These are phyloP conservation scores for Boletus edulis DNA, from an alignment of 768 basidiomycete genomes.

Conservation along the genomic window DNA sequence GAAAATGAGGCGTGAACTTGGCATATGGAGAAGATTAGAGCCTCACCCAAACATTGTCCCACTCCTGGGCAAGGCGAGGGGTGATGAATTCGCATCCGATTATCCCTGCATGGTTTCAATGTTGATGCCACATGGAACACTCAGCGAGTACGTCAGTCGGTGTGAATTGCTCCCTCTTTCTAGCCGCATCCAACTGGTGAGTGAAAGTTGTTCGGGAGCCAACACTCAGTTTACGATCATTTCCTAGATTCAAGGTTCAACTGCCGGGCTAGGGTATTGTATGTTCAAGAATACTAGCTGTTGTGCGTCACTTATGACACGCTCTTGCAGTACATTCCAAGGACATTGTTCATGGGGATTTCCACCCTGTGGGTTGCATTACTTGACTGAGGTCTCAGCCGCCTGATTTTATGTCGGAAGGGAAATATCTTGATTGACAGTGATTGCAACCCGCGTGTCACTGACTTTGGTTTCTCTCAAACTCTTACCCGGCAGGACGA, in stretches of 20 bases:
- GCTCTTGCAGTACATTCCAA: background rate
- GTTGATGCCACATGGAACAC: slow-evolving; percentile 8
- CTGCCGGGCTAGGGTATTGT: slow-evolving; percentile 2
- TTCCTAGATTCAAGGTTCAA: background rate
- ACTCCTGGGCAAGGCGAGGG: background rate
- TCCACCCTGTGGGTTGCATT: slow-evolving; percentile 4
- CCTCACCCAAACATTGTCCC: slow-evolving; percentile 8
- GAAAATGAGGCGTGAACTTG: slow-evolving; percentile 5
- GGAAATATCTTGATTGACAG: slow-evolving; percentile 2
- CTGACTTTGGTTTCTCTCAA: slow-evolving; percentile 6
- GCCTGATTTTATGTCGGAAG: background rate
- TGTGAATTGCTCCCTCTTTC: background rate
- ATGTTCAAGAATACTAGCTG: background rate
- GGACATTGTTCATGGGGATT: slow-evolving; percentile 1
- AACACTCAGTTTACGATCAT: too few relatives aligned
- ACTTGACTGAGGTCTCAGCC: background rate
- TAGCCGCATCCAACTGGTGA: background rate
- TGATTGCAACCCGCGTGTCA: background rate
- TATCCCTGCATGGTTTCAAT: slow-evolving; percentile 4
- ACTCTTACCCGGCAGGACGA: background rate
- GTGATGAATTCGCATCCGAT: background rate
- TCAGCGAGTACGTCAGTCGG: background rate
- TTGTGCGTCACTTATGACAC: background rate
- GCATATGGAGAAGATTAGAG: slow-evolving; percentile 5
- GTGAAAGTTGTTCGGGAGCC: background rate